Base-by-base conservation (phyloP, 495 filamentous ascomycete genomes). In the Hapsidospora chrysogenum region DNA sequence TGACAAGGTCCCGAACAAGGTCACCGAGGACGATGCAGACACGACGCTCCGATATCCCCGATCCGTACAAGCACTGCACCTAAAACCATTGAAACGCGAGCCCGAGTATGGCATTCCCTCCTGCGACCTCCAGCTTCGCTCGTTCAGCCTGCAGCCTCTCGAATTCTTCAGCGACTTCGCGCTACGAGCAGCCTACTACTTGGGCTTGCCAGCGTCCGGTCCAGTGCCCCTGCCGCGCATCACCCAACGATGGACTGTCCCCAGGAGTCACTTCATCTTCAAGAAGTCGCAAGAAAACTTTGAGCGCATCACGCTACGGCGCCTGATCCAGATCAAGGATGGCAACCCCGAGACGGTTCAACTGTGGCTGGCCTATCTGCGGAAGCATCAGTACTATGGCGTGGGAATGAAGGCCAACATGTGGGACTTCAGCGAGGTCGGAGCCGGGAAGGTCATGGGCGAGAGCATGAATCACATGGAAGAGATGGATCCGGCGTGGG, bases 261-360 rank as follows among this genome's bases (percentile, higher is more conserved):
- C 86, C 17, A 72, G 71, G 49, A 74, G 71, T 43, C 78, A 79
- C 52, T 97, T 97, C 64, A 76, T 94, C 38, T 76, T 80, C 66
- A 97, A 97, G 63, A 97, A 96, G 62, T 78, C 72, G 38, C 85
- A 97, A 56, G 92, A 97, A 60, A 97, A 97, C 52, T 97, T 87
- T 49, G 86, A 94, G 63, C 69, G 89, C 13, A 76, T 85, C 36
- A 97, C 89, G 13, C 53, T 85, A 40, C 72, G 89, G 34, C 64
- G 89, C 17, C 52, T 95, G 43, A 84, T 97, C 33, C 85, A 94
- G 61, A 85, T 97, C 51, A 76, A 83, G 47, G 89, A 96, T 56
- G 92, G 85, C 5, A 67, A 93, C 54, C 75, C 84, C 9, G 83
- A 94, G 55, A 73, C 70, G 3, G 85, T 97, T 23, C 76, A 89